Base-by-base conservation (phyloP, 1,139 yeast species). In the Zhuliangozyma blackwelliae region DNA sequence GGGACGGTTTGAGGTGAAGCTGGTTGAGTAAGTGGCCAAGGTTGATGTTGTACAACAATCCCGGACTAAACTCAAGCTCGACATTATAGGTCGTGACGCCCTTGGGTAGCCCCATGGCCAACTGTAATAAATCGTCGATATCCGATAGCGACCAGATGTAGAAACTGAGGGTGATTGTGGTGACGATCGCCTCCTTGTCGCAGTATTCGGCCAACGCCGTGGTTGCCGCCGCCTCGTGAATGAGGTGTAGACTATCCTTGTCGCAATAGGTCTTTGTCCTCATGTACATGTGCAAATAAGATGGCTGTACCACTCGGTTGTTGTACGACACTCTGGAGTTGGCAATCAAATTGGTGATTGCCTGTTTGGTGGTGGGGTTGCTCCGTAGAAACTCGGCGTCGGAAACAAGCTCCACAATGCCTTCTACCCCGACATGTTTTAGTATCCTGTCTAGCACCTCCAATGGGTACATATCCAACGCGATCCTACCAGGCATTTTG, bases 1-100 rank as follows among this genome's bases (percentile, higher is more conserved):
- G 27, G 7, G 13, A 39, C 11, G 25, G 21, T 5, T 44, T 33
- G 8, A 41, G 25, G 5, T 22, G 25, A 5, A 40, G 19, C 3
- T 26, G 22, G 10, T 39, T 34, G 10, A 53, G 30, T 5, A 52
- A 29, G 23, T 31, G 16, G 26, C 38, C 40, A 10, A 54, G 29
- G 33, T 46, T 44, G 2, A 57, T 33, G 16, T 41, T 22, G 13
- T 46, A 47, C 29, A 46, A 37, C 7, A 54, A 39, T 4, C 47
- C 54, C 3, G 54, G 49, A 25, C 52, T 52, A 32, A 57, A 47
- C 34, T 55, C 61, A 12, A 57, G 21, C 35, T 57, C 63, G 4
- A 57, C 33, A 37, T 54, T 36, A 33, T 44, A 52, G 6, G 38
- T 33, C 32, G 30, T 20, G 30, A 31, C 11, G 31, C 31, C 27